Conservation (phyloP, 805 yeast genomes). For the Spathaspora boniae region DNA sequence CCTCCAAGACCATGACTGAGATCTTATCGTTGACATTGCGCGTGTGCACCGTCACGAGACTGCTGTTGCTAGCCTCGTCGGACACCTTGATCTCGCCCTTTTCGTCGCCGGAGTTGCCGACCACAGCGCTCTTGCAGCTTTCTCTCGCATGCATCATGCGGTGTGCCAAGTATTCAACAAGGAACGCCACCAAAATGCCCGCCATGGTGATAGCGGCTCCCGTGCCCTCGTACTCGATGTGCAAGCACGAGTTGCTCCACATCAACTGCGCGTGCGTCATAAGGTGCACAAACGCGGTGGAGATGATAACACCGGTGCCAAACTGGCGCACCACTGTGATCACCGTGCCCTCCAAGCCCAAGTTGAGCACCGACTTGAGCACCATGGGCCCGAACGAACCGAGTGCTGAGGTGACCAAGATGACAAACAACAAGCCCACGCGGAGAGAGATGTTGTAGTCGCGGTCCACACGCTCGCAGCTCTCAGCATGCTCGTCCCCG, state of each 20-base stretch:
- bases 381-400: conserved; percentile 33
- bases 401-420: conserved; percentile 29
- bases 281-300: conserved; percentile 32
- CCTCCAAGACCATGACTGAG: conserved; percentile 17
- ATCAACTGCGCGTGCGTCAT: conserved; percentile 25
- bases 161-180: conserved; percentile 18
- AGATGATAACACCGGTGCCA: conserved; percentile 30
- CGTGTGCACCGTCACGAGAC: conserved; percentile 4
- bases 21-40: conserved; percentile 12
- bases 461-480: conserved; percentile 23
- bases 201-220: conserved; percentile 27
- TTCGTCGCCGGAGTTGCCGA: neutral
- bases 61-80: conserved; percentile 3
- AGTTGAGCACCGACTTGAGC: conserved; percentile 16
- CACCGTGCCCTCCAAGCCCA: conserved; percentile 12
- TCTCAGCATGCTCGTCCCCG: conserved; percentile 8
- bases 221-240: conserved; percentile 22
- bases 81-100: neutral
- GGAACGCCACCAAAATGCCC: conserved; percentile 22
- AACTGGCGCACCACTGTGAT: conserved; percentile 18
- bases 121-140: too few relatives aligned
- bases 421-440: conserved; percentile 31
- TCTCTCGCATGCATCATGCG: conserved; percentile 11
- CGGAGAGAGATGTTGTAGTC: conserved; percentile 26
- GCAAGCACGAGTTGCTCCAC: conserved; percentile 24